Base-by-base conservation (phyloP, 2,329 filamentous ascomycete genomes). In the Clonostachys solani region DNA sequence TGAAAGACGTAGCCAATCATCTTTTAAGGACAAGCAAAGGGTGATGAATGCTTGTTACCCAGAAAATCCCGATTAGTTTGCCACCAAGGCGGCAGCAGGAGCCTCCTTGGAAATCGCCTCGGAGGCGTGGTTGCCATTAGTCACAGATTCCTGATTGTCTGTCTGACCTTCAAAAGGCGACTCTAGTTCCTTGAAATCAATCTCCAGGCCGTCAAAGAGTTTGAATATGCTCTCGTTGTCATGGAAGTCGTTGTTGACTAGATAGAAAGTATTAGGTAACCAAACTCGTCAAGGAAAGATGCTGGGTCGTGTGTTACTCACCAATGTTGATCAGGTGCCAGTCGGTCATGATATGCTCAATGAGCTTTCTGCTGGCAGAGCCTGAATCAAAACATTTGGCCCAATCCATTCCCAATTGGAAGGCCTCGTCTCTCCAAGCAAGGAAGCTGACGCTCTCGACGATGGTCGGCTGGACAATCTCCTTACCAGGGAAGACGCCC, bases 391-490 rank as follows among this genome's bases (percentile, higher is more conserved):
- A 90, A 64, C 94, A 99, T 60, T 89, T 89, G 18, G 89, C 89
- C 94, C 94, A 99, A 62, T 99, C 92, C 49, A 87, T 80, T 47
- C 94, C 94, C 10, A 99, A 79, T 51, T 89, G 83, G 75, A 91
- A 99, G 15, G 95, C 95, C 69, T 99, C 94, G 57, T 99, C 94
- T 70, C 95, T 95, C 94, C 94, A 99, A 3, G 94, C 94, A 46
- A 99, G 75, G 79, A 99, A 99, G 65, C 89, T 95, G 64, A 99
- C 86, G 16, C 89, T 95, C 72, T 99, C 94, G 45, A 99, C 94
- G 59, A 99, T 96, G n/a, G 94, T 99, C 13, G 94, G 94, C 67
- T 99, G 94, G n/a, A 99, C 92, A 62, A 99, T 96, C 68, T 99
- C 94, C 66, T 97, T 95, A 49, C 94, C 94, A 1, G 94, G 92